Evolutionary conservation across 805 yeast species (phyloP).

Genomic region (Kregervanrija pseudodelftensis): DNA sequence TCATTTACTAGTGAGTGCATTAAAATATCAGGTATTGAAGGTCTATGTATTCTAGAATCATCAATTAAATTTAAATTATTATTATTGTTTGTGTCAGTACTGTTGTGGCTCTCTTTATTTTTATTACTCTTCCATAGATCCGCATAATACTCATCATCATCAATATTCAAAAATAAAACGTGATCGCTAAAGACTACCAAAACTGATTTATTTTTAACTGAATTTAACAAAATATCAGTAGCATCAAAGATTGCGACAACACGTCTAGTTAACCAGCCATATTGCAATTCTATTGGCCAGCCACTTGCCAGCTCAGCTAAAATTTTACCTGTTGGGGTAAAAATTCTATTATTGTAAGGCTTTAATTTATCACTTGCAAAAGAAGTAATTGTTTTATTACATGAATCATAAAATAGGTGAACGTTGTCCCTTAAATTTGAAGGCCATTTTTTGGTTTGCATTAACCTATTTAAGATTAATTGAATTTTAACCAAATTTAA

Average conservation of each 20-base stretch:
- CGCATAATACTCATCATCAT: slow-evolving; percentile 35
- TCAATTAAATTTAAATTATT: no score
- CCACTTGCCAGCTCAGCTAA: slow-evolving; percentile 74
- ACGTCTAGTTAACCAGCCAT: slow-evolving; percentile 82
- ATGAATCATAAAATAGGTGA: slow-evolving; percentile 40
- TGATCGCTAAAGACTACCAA: slow-evolving; percentile 78
- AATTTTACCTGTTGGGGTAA: slow-evolving; percentile 88
- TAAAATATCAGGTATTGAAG: slow-evolving; percentile 68
- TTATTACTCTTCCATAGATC: slow-evolving; percentile 11
- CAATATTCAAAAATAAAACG: slow-evolving; percentile 54
- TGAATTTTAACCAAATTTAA: slow-evolving; percentile 67
- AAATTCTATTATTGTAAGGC: slow-evolving; percentile 57
- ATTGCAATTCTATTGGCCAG: slow-evolving; percentile 85
- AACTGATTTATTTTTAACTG: slow-evolving; percentile 38
- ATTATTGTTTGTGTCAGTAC: no score
- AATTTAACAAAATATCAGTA: slow-evolving; percentile 18
- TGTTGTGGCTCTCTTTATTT: no score
- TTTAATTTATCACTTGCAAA: slow-evolving; percentile 56
- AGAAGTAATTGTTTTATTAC: slow-evolving; percentile 66
- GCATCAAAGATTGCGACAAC: slow-evolving; percentile 67
- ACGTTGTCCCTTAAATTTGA: slow-evolving; percentile 22
- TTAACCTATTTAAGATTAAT: slow-evolving; percentile 57
- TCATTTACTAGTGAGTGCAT: slow-evolving; percentile 90
- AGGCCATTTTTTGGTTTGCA: slow-evolving; percentile 42
- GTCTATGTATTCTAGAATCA: slow-evolving; percentile 29